phyloP scores from a whole-genome alignment of 2,329 filamentous ascomycete species.

The Leptographium flavum region DNA sequence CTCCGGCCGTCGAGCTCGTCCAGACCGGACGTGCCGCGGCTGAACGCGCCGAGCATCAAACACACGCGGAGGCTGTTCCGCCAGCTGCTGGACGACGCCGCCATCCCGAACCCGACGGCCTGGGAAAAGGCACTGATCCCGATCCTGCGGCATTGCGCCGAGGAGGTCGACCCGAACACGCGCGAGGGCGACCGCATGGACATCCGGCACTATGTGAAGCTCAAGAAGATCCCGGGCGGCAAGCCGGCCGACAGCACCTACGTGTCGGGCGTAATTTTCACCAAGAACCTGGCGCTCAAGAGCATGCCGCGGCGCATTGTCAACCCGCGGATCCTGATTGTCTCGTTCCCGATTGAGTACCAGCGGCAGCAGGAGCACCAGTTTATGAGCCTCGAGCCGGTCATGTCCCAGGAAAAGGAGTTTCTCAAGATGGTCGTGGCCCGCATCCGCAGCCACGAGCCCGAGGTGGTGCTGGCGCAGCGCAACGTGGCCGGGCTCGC shows the following conservation, averaged over 20 bases:
- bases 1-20: not conserved
- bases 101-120: conserved; percentile 54
- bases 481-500: conserved; percentile 87
- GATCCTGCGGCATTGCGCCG: conserved; percentile 78
- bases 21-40: conserved; percentile 60
- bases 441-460: conserved; percentile 72
- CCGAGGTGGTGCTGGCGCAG: conserved; percentile 80
- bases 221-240: conserved; percentile 91
- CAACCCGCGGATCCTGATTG: conserved; percentile 76
- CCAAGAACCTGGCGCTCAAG: conserved; percentile 91
- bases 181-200: conserved; percentile 89
- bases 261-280: conserved; percentile 91
- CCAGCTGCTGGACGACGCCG: conserved; percentile 67
- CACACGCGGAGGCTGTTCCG: conserved; percentile 77
- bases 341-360: conserved; percentile 93
- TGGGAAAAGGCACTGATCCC: conserved; percentile 90
- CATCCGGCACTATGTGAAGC: conserved; percentile 90
- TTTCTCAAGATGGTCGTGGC: conserved; percentile 85
- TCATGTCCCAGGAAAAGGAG: conserved; percentile 92
- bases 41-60: conserved; percentile 75
- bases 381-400: conserved; percentile 95
- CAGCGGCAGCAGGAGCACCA: conserved; percentile 76
- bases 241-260: conserved; percentile 88
- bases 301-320: conserved; percentile 82
- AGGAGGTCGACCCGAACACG: conserved; percentile 89